Evolutionary conservation across 768 basidiomycete species (phyloP).

Genomic region (Trametes maxima): DNA sequence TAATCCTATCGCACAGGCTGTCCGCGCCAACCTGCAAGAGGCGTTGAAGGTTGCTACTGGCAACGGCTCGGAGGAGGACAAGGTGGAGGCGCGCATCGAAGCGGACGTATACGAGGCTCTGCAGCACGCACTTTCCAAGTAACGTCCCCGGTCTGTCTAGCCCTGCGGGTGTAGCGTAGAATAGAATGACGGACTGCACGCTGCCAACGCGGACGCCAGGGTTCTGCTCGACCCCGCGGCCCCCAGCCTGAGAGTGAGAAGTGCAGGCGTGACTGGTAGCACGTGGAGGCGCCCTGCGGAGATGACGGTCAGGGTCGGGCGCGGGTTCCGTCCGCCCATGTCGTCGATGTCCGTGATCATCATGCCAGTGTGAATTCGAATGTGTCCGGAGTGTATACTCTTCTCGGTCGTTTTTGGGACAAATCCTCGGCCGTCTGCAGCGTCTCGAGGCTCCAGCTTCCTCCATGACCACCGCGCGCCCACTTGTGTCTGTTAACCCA

Average conservation of each 20-base stretch:
- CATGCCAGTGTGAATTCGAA: slow-evolving; percentile 3
- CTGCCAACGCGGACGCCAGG: neutral
- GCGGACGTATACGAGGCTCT: slow-evolving; percentile 96
- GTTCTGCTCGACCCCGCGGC: too few relatives aligned
- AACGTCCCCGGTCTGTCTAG: slow-evolving; percentile 21
- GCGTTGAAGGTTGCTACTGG: slow-evolving; percentile 81
- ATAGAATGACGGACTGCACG: slow-evolving; percentile 1
- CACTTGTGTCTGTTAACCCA: too few relatives aligned
- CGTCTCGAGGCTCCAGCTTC: too few relatives aligned
- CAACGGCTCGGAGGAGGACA: slow-evolving; percentile 90
- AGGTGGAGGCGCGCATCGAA: slow-evolving; percentile 91
- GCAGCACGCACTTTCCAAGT: slow-evolving; percentile 77
- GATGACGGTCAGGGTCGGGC: neutral
- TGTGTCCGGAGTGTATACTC: neutral
- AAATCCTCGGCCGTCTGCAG: too few relatives aligned
- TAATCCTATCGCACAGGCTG: slow-evolving; percentile 55
- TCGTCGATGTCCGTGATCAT: neutral
- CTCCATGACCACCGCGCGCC: neutral
- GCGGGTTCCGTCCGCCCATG: neutral
- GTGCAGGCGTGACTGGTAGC: neutral
- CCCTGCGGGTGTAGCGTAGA: slow-evolving; percentile 15
- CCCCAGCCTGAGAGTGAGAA: neutral
- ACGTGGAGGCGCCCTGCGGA: neutral
- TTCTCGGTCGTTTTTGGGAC: neutral
- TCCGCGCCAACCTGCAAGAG: slow-evolving; percentile 87